Evolutionary conservation across 2,329 filamentous ascomycete genomes (phyloP), one percentile per base, ranked within the genome.

Genomic region (Penicillium sp.): DNA sequence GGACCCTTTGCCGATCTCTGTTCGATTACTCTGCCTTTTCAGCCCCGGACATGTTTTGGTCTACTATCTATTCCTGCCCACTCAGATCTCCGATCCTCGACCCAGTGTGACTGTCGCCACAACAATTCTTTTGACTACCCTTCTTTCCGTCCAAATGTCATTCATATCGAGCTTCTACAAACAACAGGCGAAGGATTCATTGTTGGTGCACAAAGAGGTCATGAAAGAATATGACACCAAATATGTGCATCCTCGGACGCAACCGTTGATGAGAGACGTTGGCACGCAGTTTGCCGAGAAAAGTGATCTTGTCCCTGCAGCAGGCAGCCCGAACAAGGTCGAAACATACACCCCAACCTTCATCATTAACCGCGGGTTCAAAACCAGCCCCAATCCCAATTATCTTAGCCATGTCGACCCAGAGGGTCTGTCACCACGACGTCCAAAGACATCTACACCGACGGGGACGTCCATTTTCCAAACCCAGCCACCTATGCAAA

Each of bases 181-280:
- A 3, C 90, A 91, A 65, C 90, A 97, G 66, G 82, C 81, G 51
- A 95, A 90, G 65, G 93, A 98, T 67, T 82, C 81, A 2, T 78
- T 83, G 2, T 78, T 96, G 40, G 86, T 98, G 49, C 89, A 95
- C 58, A 89, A 86, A 59, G 88, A 97, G 69, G 91, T 97, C 4
- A 78, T 97, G 70, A 85, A 90, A 65, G 93, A 98, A 70, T 98
- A 98, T 65, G 89, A 97, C 65, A 88, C 83, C 58, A 98, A 98
- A 72, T 96, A 86, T 63, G 93, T 98, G 1, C 89, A 94, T 62
- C 93, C 93, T 2, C 80, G 84, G 9, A 80, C 95, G n/a, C 87
- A 94, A 58, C 87, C 86, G 6, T 76, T 86, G 4, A 87, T 94
- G 55, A 76, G 84, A 55, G 81, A 86, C 61, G 89, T 91, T 1